These are phyloP conservation scores for Mallotus nudiflorus DNA, from an alignment of 345 rosid species.

Conservation along the genomic window DNA sequence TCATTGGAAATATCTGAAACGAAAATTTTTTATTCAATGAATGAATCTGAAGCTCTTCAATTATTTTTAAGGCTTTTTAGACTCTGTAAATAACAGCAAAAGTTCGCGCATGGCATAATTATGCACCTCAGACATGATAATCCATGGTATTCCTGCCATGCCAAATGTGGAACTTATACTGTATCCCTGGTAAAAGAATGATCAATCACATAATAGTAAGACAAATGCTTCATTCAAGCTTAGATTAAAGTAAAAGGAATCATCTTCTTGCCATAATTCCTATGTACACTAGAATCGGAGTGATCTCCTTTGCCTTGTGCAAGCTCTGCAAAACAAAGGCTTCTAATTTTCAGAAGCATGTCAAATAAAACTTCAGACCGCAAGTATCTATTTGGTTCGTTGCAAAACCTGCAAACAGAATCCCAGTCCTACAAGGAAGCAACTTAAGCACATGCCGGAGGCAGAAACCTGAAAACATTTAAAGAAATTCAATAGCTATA, in stretches of 20 bases:
- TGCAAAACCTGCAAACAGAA: slow-evolving; percentile 36
- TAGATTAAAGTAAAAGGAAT: too few species aligned
- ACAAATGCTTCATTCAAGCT: too few species aligned
- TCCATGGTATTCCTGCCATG: slow-evolving; percentile 58
- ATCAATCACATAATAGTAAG: too few species aligned
- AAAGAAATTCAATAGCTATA: neutral
- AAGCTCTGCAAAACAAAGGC: slow-evolving; percentile 20
- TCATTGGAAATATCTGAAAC: slow-evolving; percentile 70
- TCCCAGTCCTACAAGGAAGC: slow-evolving; percentile 27
- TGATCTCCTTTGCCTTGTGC: slow-evolving; percentile 18
- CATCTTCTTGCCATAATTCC: slow-evolving; percentile 34
- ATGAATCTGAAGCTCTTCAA: too few species aligned
- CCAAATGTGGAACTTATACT: slow-evolving; percentile 35
- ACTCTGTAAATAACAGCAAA: too few species aligned
- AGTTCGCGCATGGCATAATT: too few species aligned
- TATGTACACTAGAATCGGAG: slow-evolving; percentile 28
- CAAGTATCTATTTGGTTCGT: neutral
- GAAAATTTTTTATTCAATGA: neutral
- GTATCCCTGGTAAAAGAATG: slow-evolving; percentile 32
- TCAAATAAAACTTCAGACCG: neutral
- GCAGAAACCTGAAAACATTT: slow-evolving; percentile 21
- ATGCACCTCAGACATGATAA: slow-evolving; percentile 80
- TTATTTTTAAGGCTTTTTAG: too few species aligned
- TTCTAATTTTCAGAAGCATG: neutral
- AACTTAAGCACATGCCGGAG: slow-evolving; percentile 24